These are phyloP conservation scores for Acer yangbiense DNA, from an alignment of 345 rosid species.

Conservation along the genomic window DNA sequence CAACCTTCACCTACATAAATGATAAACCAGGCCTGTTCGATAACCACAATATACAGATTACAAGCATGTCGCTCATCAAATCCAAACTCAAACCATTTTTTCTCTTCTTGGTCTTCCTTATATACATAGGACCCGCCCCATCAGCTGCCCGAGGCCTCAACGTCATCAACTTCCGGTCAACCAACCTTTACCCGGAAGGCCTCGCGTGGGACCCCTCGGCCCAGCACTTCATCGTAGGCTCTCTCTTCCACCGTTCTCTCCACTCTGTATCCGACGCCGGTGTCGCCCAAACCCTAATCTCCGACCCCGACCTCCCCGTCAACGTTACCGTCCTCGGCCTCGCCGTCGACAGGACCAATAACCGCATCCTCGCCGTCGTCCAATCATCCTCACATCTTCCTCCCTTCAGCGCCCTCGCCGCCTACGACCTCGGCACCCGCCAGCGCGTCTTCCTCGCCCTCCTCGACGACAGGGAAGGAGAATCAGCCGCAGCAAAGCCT, in stretches of 20 bases:
- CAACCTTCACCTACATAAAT: background rate
- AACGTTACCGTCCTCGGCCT: constrained; percentile 66
- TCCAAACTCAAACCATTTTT: background rate
- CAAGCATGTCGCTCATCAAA: constrained; percentile 27
- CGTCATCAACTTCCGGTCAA: constrained; percentile 66
- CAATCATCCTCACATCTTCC: constrained; percentile 52
- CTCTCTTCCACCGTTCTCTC: constrained; percentile 57
- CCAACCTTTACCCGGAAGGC: constrained; percentile 77
- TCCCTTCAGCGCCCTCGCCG: constrained; percentile 77
- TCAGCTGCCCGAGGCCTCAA: constrained; percentile 44
- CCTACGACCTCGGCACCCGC: constrained; percentile 70
- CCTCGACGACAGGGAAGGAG: constrained; percentile 2
- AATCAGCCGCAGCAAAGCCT: background rate
- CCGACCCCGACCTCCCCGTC: constrained; percentile 60
- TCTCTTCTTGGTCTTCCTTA: constrained; percentile 22
- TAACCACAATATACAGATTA: background rate
- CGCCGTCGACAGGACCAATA: constrained; percentile 51
- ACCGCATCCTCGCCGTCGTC: constrained; percentile 71
- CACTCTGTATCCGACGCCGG: constrained; percentile 83
- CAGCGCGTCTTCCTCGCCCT: constrained; percentile 37
- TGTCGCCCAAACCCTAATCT: constrained; percentile 54
- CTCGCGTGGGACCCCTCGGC: constrained; percentile 67
- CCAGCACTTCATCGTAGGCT: constrained; percentile 83
- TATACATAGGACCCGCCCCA: constrained; percentile 8
- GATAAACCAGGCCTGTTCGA: background rate